Evolutionary conservation across 805 yeast species (phyloP).

Genomic region (Lipomyces spencermartinsiae): DNA sequence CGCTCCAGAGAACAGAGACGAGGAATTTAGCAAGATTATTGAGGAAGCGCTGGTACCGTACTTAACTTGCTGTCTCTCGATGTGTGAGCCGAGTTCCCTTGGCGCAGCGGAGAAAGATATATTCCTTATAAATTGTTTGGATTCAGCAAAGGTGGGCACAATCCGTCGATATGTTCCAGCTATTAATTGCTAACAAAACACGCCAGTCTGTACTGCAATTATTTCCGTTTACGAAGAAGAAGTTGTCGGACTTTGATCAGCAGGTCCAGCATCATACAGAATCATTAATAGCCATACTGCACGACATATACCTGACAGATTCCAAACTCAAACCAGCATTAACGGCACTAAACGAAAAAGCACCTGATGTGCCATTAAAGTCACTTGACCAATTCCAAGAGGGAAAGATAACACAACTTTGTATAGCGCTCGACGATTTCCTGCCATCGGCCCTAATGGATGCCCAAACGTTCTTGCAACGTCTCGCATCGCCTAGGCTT

Average conservation of each 20-base stretch:
- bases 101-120: constrained; percentile 45
- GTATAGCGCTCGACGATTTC: constrained; percentile 45
- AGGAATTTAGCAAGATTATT: constrained; percentile 40
- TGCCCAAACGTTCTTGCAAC: constrained; percentile 41
- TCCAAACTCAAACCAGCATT: constrained; percentile 23
- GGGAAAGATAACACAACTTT: constrained; percentile 30
- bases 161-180: background rate
- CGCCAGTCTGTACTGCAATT: constrained; percentile 21
- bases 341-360: constrained; percentile 20
- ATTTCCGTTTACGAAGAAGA: constrained; percentile 34
- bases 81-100: constrained; percentile 38
- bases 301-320: constrained; percentile 26
- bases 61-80: constrained; percentile 42
- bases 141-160: constrained; percentile 43
- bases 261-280: constrained; percentile 3
- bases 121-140: constrained; percentile 47
- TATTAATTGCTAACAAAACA: background rate
- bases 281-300: constrained; percentile 17
- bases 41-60: constrained; percentile 46
- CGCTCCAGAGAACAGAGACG: constrained; percentile 29
- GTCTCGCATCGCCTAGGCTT: constrained; percentile 46
- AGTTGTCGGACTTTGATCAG: constrained; percentile 22
- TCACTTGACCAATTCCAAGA: constrained; percentile 22
- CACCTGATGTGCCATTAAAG: constrained; percentile 21
- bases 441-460: constrained; percentile 47